These are phyloP conservation scores for Blepharisma japonicum DNA, from an alignment of 73 alveolate genomes.

Conservation along the genomic window DNA sequence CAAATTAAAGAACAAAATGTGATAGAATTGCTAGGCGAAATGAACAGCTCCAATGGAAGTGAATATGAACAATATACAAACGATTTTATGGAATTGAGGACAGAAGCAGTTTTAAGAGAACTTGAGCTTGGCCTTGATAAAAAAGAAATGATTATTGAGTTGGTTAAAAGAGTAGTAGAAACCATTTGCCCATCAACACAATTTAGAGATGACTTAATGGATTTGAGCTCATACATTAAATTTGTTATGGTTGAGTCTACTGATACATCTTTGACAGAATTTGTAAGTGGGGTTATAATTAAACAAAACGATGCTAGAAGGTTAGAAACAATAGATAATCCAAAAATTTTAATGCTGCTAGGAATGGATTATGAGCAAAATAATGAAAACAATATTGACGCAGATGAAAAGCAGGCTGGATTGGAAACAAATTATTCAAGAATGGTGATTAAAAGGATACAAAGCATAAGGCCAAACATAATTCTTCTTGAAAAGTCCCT, in stretches of 20 bases:
- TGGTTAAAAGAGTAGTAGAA: conserved; percentile 42
- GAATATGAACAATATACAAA: too few species aligned
- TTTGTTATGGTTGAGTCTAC: conserved; percentile 53
- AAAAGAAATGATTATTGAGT: too few species aligned
- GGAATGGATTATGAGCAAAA: conserved; percentile 40
- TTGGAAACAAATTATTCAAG: conserved; percentile 49
- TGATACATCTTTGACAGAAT: conserved; percentile 39
- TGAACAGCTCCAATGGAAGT: too few species aligned
- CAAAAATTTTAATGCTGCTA: conserved; percentile 52
- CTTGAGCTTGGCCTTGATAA: too few species aligned
- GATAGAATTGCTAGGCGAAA: too few species aligned
- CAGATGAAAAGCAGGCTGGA: conserved; percentile 44
- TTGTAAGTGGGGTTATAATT: conserved; percentile 60
- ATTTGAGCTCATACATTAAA: conserved; percentile 68
- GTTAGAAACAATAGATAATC: conserved; percentile 55
- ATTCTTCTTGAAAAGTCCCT: conserved; percentile 67
- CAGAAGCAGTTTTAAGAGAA: too few species aligned
- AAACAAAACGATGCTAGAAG: conserved; percentile 64
- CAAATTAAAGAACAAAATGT: too few species aligned
- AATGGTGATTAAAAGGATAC: conserved; percentile 58
- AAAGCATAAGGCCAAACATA: conserved; percentile 63
- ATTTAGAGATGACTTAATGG: conserved; percentile 68
- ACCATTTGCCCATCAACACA: conserved; percentile 69
- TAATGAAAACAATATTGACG: conserved; percentile 33
- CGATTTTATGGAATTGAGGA: too few species aligned